Base-by-base conservation (phyloP, 352 stramenopile species). In the Pythium brachiatum region DNA sequence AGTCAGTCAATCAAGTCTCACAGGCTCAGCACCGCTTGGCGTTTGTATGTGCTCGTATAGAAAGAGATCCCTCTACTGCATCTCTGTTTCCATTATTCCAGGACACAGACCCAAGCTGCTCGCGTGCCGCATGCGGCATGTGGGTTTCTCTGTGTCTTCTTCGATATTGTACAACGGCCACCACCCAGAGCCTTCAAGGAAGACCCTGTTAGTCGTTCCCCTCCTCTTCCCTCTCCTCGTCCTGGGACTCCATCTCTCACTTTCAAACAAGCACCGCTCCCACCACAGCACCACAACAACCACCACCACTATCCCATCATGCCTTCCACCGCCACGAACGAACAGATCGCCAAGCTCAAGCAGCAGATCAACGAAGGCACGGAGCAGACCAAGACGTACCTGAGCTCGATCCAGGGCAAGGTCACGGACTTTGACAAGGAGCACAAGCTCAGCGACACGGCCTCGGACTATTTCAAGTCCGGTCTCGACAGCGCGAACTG, bases 401-500 rank as follows among this genome's bases (percentile, higher is more conserved):
- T 88, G 43, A 73, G 64, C 27, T 76, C 69, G 62, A 53, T 75
- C 36, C 58, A 66, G 61, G 57, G 53, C 43, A 66, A 71, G 52
- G 29, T 75, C 50, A 20, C 25, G 5, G 63, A 87, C 56, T 91
- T 88, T 58, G 82, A 91, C 59, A 68, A 71, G 26, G 72, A 88
- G 43, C 85, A 77, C 73, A 86, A 78, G 67, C 76, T 91, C 27
- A 82, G 73, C 12, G 79, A 91, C 69, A 91, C 82, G 26, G 82
- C 82, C 38, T 75, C 68, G 23, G 79, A 75, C 21, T 91, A 82
- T 64, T 69, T 91, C 31, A 73, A 88, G 38, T 68, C 78, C 9
- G 79, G 74, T 16, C 80, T 91, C n/a, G 82, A 91, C 36, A 67
- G 70, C 36, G 71, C 79, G 34, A 76, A 89, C 73, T 69, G 77